Base-by-base conservation (phyloP, 1,284 basidiomycete species). In the Fomes fomentarius region DNA sequence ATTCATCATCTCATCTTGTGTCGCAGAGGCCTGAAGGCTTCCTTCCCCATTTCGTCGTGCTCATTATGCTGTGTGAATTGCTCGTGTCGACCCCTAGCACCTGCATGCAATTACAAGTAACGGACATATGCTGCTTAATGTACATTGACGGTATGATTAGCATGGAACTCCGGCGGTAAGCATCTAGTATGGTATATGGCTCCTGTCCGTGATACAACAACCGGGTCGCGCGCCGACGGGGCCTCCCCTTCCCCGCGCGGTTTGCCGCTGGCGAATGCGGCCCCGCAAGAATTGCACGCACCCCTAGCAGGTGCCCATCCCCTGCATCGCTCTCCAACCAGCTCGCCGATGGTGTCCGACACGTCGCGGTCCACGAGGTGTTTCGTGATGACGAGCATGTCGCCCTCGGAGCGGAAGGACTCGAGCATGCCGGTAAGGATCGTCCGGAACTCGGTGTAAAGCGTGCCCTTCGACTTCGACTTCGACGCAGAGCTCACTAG, bases 361-460 rank as follows among this genome's bases (percentile, higher is more conserved):
- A 96, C 74, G 69, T 98, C 96, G 21, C 88, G 82, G 61, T 92
- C 84, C 35, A 96, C 78, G 22, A 98, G 76, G 57, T 89, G 85
- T 63, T 91, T 93, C 14, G 93, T 91, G 66, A 98, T 94, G 30
- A 80, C 74, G n/a, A 99, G 78, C 77, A 96, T 84, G 63, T 98
- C 96, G 22, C 89, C 89, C 61, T 99, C 95, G 5, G 91, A 85
- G 21, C 89, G 85, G 74, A 98, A 98, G 1, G 94, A 91, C 64
- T 96, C 93, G 60, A 98, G 76, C 94, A 99, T 99, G 26, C 93
- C 91, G 0, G 88, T 89, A 21, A 99, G 77, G 54, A 99, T 94
- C 4, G 85, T 82, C 40, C 94, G 83, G 72, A 98, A 96, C 71
- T 98, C 95, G 30, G 89, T 87, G 69, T 98, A 98, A 5, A 89